Conservation (phyloP, 139 green algal species). For the Haematococcus sp. region DNA sequence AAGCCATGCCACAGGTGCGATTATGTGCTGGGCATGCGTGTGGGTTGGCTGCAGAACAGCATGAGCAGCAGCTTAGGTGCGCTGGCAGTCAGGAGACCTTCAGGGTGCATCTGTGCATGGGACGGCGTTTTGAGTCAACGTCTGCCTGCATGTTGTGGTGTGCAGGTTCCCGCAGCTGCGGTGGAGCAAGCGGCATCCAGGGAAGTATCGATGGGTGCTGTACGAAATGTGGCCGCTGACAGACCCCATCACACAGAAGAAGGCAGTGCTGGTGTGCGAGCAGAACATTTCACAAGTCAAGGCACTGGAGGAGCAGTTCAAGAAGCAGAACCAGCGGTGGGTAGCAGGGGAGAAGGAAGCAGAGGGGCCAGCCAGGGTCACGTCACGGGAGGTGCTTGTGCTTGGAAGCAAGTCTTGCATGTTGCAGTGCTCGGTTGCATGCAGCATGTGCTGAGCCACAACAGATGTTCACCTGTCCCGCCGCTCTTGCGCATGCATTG, state of each 20-base stretch:
- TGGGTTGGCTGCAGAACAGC: neutral
- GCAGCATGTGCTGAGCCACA: too few species aligned
- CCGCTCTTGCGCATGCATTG: neutral
- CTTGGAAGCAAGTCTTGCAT: neutral
- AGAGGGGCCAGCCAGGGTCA: neutral
- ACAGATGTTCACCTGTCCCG: too few species aligned
- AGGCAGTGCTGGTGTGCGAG: slow-evolving; percentile 53
- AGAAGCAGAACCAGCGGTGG: slow-evolving; percentile 48
- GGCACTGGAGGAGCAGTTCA: slow-evolving; percentile 54
- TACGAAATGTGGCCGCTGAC: slow-evolving; percentile 61
- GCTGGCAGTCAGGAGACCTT: too few species aligned
- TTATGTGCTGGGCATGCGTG: neutral
- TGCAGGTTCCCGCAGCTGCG: slow-evolving; percentile 51
- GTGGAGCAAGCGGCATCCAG: slow-evolving; percentile 52
- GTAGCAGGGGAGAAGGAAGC: too few species aligned
- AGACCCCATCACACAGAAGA: slow-evolving; percentile 47
- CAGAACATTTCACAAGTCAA: slow-evolving; percentile 69
- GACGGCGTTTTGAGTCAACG: too few species aligned
- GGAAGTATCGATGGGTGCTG: slow-evolving; percentile 63
- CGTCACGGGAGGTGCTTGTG: too few species aligned
- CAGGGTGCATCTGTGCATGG: too few species aligned
- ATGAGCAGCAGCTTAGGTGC: too few species aligned
- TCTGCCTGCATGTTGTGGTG: neutral
- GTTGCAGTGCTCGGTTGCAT: neutral
- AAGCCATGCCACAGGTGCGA: slow-evolving; percentile 43